These are phyloP conservation scores for Thelonectria olida DNA, from an alignment of 2,329 filamentous ascomycete species.

Conservation along the genomic window DNA sequence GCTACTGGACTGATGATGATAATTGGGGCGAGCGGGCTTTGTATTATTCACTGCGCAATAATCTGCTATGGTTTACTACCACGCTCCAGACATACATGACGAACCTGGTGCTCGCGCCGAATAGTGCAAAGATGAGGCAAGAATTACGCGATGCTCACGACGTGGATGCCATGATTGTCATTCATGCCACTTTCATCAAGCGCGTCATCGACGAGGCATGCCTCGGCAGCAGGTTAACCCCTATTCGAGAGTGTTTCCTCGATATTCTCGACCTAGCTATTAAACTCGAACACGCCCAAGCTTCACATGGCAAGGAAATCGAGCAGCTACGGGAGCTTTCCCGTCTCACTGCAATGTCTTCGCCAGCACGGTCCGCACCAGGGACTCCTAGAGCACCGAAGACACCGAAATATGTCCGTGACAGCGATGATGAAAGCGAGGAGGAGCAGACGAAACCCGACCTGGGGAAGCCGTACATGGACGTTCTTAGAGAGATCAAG, in stretches of 20 bases:
- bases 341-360: conserved; percentile 29
- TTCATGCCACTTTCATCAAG: conserved; percentile 72
- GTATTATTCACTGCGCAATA: conserved; percentile 71
- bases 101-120: conserved; percentile 73
- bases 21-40: conserved; percentile 54
- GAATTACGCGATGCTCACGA: conserved; percentile 71
- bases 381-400: conserved; percentile 33
- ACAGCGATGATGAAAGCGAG: conserved; percentile 44
- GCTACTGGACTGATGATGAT: conserved; percentile 49
- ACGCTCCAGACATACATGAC: conserved; percentile 80
- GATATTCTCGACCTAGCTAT: conserved; percentile 80
- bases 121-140: conserved; percentile 63
- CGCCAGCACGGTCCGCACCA: conserved; percentile 15
- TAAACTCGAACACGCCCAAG: conserved; percentile 70
- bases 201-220: conserved; percentile 74
- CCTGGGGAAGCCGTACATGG: conserved; percentile 54
- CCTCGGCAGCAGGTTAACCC: conserved; percentile 72
- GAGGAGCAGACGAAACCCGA: conserved; percentile 36
- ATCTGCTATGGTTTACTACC: conserved; percentile 81
- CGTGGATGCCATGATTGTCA: conserved; percentile 81
- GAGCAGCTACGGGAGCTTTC: conserved; percentile 47
- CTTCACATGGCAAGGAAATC: conserved; percentile 47
- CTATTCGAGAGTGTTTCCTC: conserved; percentile 78
- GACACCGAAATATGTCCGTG: conserved; percentile 38
- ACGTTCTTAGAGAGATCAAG: conserved; percentile 65